Base-by-base conservation (phyloP, 768 basidiomycete genomes). In the Exidia glandulosa region DNA sequence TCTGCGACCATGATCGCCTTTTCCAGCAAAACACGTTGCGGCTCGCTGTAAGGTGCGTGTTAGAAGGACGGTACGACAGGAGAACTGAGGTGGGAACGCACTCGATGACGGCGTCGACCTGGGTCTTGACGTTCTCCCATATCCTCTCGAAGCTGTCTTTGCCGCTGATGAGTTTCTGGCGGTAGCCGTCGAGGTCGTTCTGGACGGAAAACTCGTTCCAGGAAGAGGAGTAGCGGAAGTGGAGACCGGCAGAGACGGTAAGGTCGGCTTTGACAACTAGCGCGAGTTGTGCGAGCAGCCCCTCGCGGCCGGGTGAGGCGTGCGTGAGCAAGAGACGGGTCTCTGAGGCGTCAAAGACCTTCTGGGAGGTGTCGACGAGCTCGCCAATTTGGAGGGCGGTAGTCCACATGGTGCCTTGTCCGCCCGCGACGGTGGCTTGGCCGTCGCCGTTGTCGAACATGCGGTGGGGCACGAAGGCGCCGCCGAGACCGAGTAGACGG, bases 401-500 rank as follows among this genome's bases (percentile, higher is more conserved):
- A 0, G 92, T 90, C 96, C 96, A 99, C 87, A 98, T 95, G 23
- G 94, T 98, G 32, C 96, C 96, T 67, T 92, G 88, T 2, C 94
- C 96, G 34, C 96, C 96, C 0, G 96, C 95, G 63, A 99, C 96
- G n/a, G 95, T 97, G 12, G 92, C 94, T 50, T 77, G 84, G 2
- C 94, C 95, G 55, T 95, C 91, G 0, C 95, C 90, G 63, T 93
- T 93, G 74, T 92, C 89, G 66, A 94, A 93, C 78, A 93, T 82
- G 72, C 97, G 97, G 78, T 97, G 94, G 45, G 86, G 84, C 5
- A 96, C 93, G 45, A 97, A 81, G 2, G 94, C 94, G 58, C 96
- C 96, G 9, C 96, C 96, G 30, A 99, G 79, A 41, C 95, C 96
- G n/a, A 99, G 84, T 45, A 99, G 79, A 37, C 96, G 84, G 60